Base-by-base conservation (phyloP, 2,329 filamentous ascomycete genomes). In the Epichloe gansuensis region DNA sequence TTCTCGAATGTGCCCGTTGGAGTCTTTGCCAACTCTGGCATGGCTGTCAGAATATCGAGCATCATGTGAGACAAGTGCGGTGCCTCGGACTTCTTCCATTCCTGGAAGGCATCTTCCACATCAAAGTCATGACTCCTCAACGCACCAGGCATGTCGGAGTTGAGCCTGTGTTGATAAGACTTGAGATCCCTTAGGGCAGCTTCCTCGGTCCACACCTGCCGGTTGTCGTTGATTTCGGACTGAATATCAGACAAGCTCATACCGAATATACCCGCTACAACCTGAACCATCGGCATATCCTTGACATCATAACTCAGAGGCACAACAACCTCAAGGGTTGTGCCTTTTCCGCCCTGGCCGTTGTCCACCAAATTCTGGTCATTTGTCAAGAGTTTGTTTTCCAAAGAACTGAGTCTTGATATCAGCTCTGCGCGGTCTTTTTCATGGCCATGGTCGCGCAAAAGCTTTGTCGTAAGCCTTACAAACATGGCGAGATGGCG, bases 401-500 rank as follows among this genome's bases (percentile, higher is more conserved):
- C 93, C 61, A 98, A 77, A 12, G 84, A 88, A 44, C 81, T 78
- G 54, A 98, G 73, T 56, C 88, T 82, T 57, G 77, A 81, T 65
- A 88, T 84, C 53, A 98, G 77, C 65, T 98, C 91, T 5, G 89
- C 86, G 57, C 86, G 82, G 64, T 95, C 88, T 64, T 85, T 85
- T 56, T 87, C 83, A 76, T 89, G 91, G 59, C 91, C 89, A 59
- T 93, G 82, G 59, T 90, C 86, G 61, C 85, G 86, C 58, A 97
- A 72, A 21, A 90, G 88, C 58, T 82, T 81, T 60, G 82, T 84
- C 61, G 95, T 81, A 48, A 98, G 76, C 48, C 93, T 83, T 58
- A 98, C 85, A 65, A 98, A 98, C 55, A 98, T 79, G 48, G 93
- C 93, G 53, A 97, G 84, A 68, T 98, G 93, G 52, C 91, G 82